Percentiles rank a stretch among this genome's conserved stretches.
Evolutionary conservation across 2,329 filamentous ascomycete genomes (phyloP).

Genomic region (Hypomyces rosellus): DNA sequence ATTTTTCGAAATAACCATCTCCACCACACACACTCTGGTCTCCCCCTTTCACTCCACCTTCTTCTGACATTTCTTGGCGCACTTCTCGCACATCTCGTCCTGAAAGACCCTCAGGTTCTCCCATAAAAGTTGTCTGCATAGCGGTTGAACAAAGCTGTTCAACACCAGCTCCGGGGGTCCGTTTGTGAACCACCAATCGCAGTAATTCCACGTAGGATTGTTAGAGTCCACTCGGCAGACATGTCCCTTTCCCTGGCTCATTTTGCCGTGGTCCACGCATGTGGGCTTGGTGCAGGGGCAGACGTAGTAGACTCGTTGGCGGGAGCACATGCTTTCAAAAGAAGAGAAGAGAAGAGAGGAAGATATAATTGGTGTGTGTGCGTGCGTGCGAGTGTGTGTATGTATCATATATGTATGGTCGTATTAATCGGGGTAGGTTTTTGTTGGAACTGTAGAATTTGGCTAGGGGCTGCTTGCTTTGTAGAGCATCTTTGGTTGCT

Average conservation of each 20-base stretch:
- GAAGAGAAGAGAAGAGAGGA: neutral
- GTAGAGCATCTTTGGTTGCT: no score
- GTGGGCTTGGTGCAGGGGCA: conserved; percentile 19
- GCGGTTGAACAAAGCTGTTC: conserved; percentile 21
- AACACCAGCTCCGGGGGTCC: conserved; percentile 22
- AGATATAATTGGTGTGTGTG: no score
- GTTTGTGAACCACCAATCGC: conserved; percentile 21
- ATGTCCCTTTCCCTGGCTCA: conserved; percentile 18
- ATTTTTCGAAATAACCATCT: neutral
- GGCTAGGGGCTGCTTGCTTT: no score
- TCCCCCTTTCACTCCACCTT: neutral
- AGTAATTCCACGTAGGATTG: conserved; percentile 20
- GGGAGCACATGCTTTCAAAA: conserved; percentile 19
- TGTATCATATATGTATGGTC: no score
- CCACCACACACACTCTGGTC: neutral
- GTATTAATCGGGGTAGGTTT: no score
- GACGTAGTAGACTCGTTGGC: conserved; percentile 18
- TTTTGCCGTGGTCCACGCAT: conserved; percentile 14
- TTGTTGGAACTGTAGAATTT: no score
- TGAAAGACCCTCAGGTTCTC: conserved; percentile 12
- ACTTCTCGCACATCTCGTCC: conserved; percentile 12
- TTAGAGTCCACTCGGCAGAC: conserved; percentile 17
- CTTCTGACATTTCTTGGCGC: conserved; percentile 12
- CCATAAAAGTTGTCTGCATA: conserved; percentile 19
- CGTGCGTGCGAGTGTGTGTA: no score